phyloP scores from a whole-genome alignment of 768 basidiomycete species.

The Chlorophyllum brunneum region DNA sequence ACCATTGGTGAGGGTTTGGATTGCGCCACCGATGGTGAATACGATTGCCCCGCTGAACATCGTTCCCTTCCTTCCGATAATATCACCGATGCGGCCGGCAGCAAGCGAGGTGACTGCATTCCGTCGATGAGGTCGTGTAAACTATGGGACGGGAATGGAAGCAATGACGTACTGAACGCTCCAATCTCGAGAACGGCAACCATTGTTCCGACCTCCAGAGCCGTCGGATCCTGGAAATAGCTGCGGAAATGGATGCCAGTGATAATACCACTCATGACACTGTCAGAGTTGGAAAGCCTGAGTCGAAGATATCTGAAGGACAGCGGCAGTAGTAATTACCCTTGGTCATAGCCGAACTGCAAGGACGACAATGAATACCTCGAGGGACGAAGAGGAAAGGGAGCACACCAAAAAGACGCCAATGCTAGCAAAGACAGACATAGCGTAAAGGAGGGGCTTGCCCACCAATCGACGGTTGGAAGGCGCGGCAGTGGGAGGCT shows the following conservation, averaged over 20 bases:
- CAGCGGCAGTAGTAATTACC: slow-evolving; percentile 37
- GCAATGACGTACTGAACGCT: slow-evolving; percentile 64
- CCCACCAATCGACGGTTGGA: slow-evolving; percentile 61
- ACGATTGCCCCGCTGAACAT: slow-evolving; percentile 79
- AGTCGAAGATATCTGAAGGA: slow-evolving; percentile 10
- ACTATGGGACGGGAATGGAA: background rate
- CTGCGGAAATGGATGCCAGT: slow-evolving; percentile 79
- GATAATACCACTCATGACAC: slow-evolving; percentile 91
- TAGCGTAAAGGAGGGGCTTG: slow-evolving; percentile 71
- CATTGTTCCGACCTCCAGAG: slow-evolving; percentile 85
- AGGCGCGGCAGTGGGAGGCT: slow-evolving; percentile 21
- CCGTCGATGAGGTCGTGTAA: slow-evolving; percentile 4
- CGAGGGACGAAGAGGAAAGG: background rate
- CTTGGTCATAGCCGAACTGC: slow-evolving; percentile 86
- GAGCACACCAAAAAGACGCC: slow-evolving; percentile 75
- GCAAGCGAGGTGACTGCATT: slow-evolving; percentile 78
- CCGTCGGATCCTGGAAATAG: slow-evolving; percentile 76
- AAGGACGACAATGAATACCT: background rate
- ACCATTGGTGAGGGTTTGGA: slow-evolving; percentile 81
- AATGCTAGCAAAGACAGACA: slow-evolving; percentile 77
- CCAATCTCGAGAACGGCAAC: slow-evolving; percentile 94
- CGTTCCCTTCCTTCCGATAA: slow-evolving; percentile 80
- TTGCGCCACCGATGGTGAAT: slow-evolving; percentile 81
- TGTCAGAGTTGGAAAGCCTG: slow-evolving; percentile 23
- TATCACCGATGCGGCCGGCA: slow-evolving; percentile 85